These are phyloP conservation scores for Anthracocystis walkeri DNA, from an alignment of 1,284 basidiomycete genomes.

Conservation along the genomic window DNA sequence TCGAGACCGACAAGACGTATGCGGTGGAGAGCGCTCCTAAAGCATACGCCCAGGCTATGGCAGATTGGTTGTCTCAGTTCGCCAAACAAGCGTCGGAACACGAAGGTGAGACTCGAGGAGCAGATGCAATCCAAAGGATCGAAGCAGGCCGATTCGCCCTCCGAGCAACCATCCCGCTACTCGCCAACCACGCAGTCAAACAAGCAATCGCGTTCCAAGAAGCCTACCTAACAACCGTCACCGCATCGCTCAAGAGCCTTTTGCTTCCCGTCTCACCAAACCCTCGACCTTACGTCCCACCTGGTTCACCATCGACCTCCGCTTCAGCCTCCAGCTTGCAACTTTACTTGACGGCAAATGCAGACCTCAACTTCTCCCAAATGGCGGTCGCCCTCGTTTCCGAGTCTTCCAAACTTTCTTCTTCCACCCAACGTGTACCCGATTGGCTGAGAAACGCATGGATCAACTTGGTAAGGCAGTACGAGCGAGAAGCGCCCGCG, in stretches of 20 bases:
- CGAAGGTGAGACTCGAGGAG: slow-evolving; percentile 34
- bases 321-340: slow-evolving; percentile 10
- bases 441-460: slow-evolving; percentile 51
- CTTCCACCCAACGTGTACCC: slow-evolving; percentile 14
- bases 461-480: slow-evolving; percentile 49
- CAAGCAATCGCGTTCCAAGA: slow-evolving; percentile 47
- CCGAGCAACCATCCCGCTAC: slow-evolving; percentile 50
- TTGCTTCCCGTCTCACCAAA: slow-evolving; percentile 65
- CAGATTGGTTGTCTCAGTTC: slow-evolving; percentile 55
- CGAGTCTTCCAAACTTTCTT: slow-evolving; percentile 34
- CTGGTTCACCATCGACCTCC: slow-evolving; percentile 31
- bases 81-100: slow-evolving; percentile 29
- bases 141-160: slow-evolving; percentile 60
- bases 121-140: slow-evolving; percentile 47
- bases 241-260: slow-evolving; percentile 47
- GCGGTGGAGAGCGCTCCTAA: slow-evolving; percentile 40
- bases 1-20: slow-evolving; percentile 35
- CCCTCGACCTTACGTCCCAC: slow-evolving; percentile 62
- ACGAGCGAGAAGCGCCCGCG: slow-evolving; percentile 51
- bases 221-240: slow-evolving; percentile 48
- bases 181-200: slow-evolving; percentile 34
- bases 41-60: slow-evolving; percentile 55
- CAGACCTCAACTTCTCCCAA: slow-evolving; percentile 66
- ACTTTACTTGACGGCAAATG: slow-evolving; percentile 63
- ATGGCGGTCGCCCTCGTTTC: slow-evolving; percentile 58